Evolutionary conservation across 2,329 filamentous ascomycete genomes (phyloP), one percentile per base, ranked within the genome.

Genomic region (Ophiostoma montium): DNA sequence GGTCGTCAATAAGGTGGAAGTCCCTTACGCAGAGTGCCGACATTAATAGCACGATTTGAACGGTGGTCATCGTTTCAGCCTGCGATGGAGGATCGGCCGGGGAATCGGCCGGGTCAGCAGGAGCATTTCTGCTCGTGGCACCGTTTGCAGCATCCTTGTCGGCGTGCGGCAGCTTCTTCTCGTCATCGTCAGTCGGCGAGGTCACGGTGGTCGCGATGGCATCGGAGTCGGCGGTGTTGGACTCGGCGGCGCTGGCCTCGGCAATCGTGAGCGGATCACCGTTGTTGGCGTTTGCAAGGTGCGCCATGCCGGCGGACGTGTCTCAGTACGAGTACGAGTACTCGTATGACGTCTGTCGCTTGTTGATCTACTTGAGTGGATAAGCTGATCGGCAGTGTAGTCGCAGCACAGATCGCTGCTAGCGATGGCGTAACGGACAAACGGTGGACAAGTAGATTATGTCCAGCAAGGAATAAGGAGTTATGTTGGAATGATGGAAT

Each of bases 21-120:
- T 27, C 5, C 5, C 23, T 5, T 27, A 27, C 23, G 46, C 52
- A 54, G n/a, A 54, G 48, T 1, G 50, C 52, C 3, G 42, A 13
- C 52, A 54, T 54, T 9, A 54, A 36, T 19, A 54, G 21, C 10
- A 41, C 35, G 10, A 39, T 45, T 31, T 52, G 50, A 9, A 46
- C 3, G 15, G 18, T 45, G n/a, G 50, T n/a, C 21, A 41, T 39
- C 16, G 36, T 35, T 8, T 44, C 38, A 19, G 46, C 31, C 19
- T 23, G 33, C 13, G 39, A 27, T 3, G 19, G 12, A 16, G 23
- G 23, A 9, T 42, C 8, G 13, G 23, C 23, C 8, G 16, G 23
- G 7, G 23, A 15, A 31, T 30, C 23, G n/a, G 27, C 13, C 23
- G 23, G 23, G 23, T 4, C 23, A 27, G n/a, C n/a, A n/a, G n/a